Evolutionary conservation across 192 early-diverging fungal genomes (phyloP).

Genomic region (Bifiguratus adelaidae): DNA sequence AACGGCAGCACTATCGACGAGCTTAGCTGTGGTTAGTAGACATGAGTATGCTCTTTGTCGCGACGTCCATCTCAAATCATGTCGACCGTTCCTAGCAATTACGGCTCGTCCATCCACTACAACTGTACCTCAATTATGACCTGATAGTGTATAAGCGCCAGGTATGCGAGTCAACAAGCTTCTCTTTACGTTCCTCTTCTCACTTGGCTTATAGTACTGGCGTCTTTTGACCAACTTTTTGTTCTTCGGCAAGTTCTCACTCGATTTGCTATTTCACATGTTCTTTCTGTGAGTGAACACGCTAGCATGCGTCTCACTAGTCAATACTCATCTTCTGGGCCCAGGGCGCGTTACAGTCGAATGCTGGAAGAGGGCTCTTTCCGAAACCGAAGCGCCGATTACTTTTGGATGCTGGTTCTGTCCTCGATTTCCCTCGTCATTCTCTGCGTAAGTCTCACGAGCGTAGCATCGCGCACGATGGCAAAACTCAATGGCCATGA

Average conservation of each 20-base stretch:
- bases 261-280: conserved; percentile 92
- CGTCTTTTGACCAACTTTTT: conserved; percentile 86
- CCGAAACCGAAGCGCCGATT: conserved; percentile 82
- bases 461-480: background rate
- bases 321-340: background rate
- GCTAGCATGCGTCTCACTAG: background rate
- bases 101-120: conserved; percentile 65
- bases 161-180: conserved; percentile 27
- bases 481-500: conserved; percentile 1
- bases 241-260: conserved; percentile 82
- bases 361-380: conserved; percentile 95
- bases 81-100: conserved; percentile 50
- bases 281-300: conserved; percentile 57
- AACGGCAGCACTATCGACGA: conserved; percentile 63
- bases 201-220: conserved; percentile 61
- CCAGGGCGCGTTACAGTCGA: conserved; percentile 71
- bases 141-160: conserved; percentile 56
- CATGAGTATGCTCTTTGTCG: background rate
- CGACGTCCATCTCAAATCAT: background rate
- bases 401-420: conserved; percentile 79
- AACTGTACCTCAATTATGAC: conserved; percentile 73
- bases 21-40: conserved; percentile 63
- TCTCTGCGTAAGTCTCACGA: background rate
- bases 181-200: background rate
- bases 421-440: conserved; percentile 26